Percentiles rank a stretch among this genome's conserved stretches.
These are phyloP conservation scores for Metschnikowia corniflorae DNA, from an alignment of 805 yeast species.

Conservation along the genomic window DNA sequence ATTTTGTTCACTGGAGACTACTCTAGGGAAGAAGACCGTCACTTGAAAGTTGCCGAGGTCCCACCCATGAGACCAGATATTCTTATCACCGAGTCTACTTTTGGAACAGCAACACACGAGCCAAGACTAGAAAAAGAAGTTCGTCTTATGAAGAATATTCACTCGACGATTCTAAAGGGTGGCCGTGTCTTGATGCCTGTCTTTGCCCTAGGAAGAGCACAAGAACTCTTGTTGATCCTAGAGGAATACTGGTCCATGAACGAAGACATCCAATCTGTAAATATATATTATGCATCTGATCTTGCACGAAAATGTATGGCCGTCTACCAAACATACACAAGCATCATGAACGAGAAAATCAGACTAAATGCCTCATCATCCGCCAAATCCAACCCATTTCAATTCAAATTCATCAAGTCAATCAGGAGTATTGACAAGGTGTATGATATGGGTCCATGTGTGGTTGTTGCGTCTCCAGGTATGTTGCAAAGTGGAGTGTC, in stretches of 20 bases:
- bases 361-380: conserved; percentile 50
- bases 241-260: conserved; percentile 94
- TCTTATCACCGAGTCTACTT: conserved; percentile 90
- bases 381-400: conserved; percentile 69
- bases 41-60: conserved; percentile 90
- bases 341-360: conserved; percentile 94
- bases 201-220: conserved; percentile 96
- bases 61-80: conserved; percentile 87
- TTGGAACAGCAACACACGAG: conserved; percentile 96
- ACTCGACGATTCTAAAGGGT: conserved; percentile 78
- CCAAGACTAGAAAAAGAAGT: conserved; percentile 83
- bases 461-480: conserved; percentile 95
- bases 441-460: conserved; percentile 94
- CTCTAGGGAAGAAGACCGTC: conserved; percentile 94
- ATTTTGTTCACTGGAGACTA: conserved; percentile 94
- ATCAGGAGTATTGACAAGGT: conserved; percentile 76
- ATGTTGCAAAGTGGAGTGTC: conserved; percentile 97
- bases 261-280: conserved; percentile 75
- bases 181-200: conserved; percentile 93
- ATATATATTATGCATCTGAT: conserved; percentile 86
- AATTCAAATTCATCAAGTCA: conserved; percentile 79
- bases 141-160: conserved; percentile 76
- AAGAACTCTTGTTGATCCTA: conserved; percentile 80
- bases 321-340: conserved; percentile 92
- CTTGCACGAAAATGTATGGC: conserved; percentile 96